Evolutionary conservation across 2,329 filamentous ascomycete species (phyloP).

Genomic region (Didymosphaeria variabile): DNA sequence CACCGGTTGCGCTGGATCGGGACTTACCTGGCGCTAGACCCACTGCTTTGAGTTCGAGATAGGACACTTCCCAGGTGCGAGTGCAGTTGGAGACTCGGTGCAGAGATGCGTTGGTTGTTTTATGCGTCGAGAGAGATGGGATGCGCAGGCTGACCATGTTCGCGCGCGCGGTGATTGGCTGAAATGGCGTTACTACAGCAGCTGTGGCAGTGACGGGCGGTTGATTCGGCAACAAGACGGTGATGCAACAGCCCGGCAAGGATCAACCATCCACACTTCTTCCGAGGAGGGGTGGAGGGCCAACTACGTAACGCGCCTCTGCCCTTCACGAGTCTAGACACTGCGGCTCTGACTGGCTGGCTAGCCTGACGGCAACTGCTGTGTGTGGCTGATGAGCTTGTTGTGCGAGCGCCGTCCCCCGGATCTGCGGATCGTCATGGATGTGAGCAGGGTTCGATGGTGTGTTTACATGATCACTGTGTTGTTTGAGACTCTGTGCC

Average conservation of each 20-base stretch:
- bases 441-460: conserved; percentile 6
- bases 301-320: background rate
- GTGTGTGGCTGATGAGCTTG: conserved; percentile 4
- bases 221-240: conserved; percentile 27
- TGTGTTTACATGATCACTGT: background rate
- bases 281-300: background rate
- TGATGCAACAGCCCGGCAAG: conserved; percentile 3
- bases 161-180: conserved; percentile 13
- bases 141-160: background rate
- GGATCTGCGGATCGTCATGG: conserved; percentile 15
- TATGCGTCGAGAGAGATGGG: background rate
- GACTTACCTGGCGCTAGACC: conserved; percentile 21
- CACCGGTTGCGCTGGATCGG: conserved; percentile 21
- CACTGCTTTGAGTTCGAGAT: conserved; percentile 3
- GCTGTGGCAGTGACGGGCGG: conserved; percentile 21
- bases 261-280: background rate
- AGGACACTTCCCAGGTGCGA: background rate
- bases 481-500: background rate
- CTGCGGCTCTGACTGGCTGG: background rate
- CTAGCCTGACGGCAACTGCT: background rate
- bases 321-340: background rate
- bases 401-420: background rate
- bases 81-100: background rate
- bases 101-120: background rate
- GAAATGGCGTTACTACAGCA: conserved; percentile 23